Evolutionary conservation across 2,329 filamentous ascomycete genomes (phyloP).

Genomic region (Apiospora koreana): DNA sequence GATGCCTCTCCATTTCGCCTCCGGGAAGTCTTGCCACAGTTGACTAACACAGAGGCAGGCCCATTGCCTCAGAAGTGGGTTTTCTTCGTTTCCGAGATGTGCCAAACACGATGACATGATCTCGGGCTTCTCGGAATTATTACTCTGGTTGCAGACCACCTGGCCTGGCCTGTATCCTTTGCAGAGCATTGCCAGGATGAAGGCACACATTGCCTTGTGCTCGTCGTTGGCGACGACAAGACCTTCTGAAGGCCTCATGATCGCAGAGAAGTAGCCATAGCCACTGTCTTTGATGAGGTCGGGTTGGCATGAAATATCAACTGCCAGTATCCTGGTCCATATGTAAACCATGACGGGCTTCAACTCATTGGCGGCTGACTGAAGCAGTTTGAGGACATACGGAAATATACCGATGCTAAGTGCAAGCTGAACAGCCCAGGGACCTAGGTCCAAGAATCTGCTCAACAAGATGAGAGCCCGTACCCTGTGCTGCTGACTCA

Average conservation of each 20-base stretch:
- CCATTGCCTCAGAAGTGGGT: slow-evolving; percentile 90
- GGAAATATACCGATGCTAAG: slow-evolving; percentile 98
- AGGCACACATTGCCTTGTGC: slow-evolving; percentile 98
- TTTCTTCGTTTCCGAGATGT: slow-evolving; percentile 83
- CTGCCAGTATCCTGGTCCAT: slow-evolving; percentile 93
- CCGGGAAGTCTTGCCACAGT: slow-evolving; percentile 86
- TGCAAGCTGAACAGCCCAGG: slow-evolving; percentile 98
- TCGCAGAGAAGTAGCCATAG: slow-evolving; percentile 94
- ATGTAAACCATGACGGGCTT: slow-evolving; percentile 99
- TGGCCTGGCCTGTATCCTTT: slow-evolving; percentile 92
- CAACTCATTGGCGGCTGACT: slow-evolving; percentile 90
- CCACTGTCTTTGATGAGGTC: slow-evolving; percentile 96
- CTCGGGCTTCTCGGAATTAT: slow-evolving; percentile 44
- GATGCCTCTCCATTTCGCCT: slow-evolving; percentile 96
- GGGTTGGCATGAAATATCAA: slow-evolving; percentile 89
- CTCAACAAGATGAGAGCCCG: slow-evolving; percentile 88
- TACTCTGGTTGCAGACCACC: slow-evolving; percentile 81
- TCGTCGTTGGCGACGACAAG: slow-evolving; percentile 90
- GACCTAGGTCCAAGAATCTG: slow-evolving; percentile 90
- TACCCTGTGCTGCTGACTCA: slow-evolving; percentile 93
- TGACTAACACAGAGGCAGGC: slow-evolving; percentile 94
- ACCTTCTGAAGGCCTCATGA: slow-evolving; percentile 80
- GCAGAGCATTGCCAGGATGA: slow-evolving; percentile 96
- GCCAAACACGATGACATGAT: slow-evolving; percentile 85
- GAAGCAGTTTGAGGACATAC: slow-evolving; percentile 94